phyloP scores from a whole-genome alignment of 1,284 basidiomycete species.

The Apiotrichum domesticum region DNA sequence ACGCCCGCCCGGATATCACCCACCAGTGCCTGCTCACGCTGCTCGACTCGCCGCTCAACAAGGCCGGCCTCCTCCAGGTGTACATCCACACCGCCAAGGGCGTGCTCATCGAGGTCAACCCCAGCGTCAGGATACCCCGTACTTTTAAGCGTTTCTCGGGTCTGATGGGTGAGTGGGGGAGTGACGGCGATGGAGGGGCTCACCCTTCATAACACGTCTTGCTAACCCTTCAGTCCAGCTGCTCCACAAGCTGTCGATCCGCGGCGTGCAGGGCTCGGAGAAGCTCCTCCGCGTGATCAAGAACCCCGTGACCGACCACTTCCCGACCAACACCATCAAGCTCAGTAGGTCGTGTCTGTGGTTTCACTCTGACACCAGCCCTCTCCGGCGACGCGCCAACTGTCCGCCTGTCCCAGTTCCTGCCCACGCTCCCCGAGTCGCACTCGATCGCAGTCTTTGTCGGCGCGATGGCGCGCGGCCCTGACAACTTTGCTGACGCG shows the following conservation, averaged over 20 bases:
- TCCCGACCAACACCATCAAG: conserved; percentile 93
- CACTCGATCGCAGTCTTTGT: conserved; percentile 93
- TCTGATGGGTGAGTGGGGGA: conserved; percentile 73
- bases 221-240: conserved; percentile 68
- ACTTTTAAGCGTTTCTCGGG: conserved; percentile 99
- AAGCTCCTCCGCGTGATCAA: conserved; percentile 97
- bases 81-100: conserved; percentile 98
- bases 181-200: too few species aligned
- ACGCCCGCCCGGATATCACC: conserved; percentile 96
- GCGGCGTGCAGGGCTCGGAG: conserved; percentile 92
- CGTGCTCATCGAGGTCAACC: conserved; percentile 97
- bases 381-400: conserved; percentile 87
- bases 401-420: conserved; percentile 72
- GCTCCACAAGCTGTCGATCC: conserved; percentile 89
- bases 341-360: conserved; percentile 58
- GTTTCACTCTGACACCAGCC: conserved; percentile 51
- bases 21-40: conserved; percentile 97
- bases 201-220: not conserved
- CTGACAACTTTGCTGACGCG: conserved; percentile 90
- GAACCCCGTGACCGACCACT: conserved; percentile 94
- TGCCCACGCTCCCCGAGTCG: conserved; percentile 73
- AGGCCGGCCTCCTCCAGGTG: conserved; percentile 91
- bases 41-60: conserved; percentile 96
- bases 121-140: conserved; percentile 91
- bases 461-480: conserved; percentile 92